Base-by-base conservation (phyloP, 352 stramenopile species). In the Lagenidium giganteum region DNA sequence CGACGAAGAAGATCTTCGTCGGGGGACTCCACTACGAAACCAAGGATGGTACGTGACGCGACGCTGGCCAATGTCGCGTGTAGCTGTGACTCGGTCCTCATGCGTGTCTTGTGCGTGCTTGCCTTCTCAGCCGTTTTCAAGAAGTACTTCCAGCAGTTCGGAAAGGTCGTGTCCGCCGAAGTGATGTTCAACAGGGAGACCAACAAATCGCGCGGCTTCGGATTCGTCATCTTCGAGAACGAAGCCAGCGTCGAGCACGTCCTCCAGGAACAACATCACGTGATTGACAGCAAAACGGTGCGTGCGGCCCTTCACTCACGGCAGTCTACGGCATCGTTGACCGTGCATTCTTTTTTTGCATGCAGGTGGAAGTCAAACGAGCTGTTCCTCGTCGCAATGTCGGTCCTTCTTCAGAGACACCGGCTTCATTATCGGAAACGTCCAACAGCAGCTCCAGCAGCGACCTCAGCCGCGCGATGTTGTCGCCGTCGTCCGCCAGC, bases 131-230 rank as follows among this genome's bases (percentile, higher is more conserved):
- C 68, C 32, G 85, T 94, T 26, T 96, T 97, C 50, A 85, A 88
- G 47, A 80, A 84, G 49, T 97, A 96, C 66, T 97, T 97, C 70
- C 64, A 84, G 52, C 83, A 96, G 54, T 97, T 88, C 42, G 89
- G 89, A 41, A 95, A 94, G 42, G 87, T 97, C n/a, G 66, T 95
- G 45, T 95, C 81, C 5, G 86, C 85, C 27, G 88, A 97, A 61
- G 88, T 97, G 23, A 97, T 97, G 89, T 97, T 97, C 64, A 97
- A 97, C 47, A 77, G 88, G 27, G 89, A 97, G 54, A 97, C 89
- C 17, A 95, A 97, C 79, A 97, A 97, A 51, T 96, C 83, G 20
- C 66, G 88, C 34, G 89, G 88, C 47, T 97, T 97, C 69, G 89
- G 89, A 5, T 97, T 97, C 65, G 88, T 97, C 33, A 90, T 97